Evolutionary conservation across 163 green algal genomes (phyloP), one percentile per base, ranked within the genome.

Genomic region (Chlamydomonas reinhardtii): DNA sequence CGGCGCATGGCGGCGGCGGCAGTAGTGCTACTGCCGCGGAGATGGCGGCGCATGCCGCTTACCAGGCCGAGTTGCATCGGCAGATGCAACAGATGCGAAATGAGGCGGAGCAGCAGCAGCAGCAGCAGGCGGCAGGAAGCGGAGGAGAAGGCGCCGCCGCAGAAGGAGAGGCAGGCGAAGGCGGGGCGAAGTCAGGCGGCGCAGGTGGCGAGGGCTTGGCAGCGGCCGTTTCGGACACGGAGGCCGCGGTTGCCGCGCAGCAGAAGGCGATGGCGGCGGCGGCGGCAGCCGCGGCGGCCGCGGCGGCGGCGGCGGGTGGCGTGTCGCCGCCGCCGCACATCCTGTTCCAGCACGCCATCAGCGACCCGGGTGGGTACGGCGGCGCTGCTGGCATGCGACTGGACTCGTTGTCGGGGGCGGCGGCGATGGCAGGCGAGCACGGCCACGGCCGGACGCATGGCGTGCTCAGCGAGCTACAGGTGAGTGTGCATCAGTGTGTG

Each of bases 301-400:
- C 43, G 72, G 72, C 35, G n/a, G 72, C 37, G 6, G 37, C 31
- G 20, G 9, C 56, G 32, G 61, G 68, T 9, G 31, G 56, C n/a
- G 22, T 62, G 61, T 39, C 61, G 61, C 35, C 34, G 14, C 64
- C 24, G 54, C 74, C 76, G 37, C 76, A 66, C 24, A 65, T 56
- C 22, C 62, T 83, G 61, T 83, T 83, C 64, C 76, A 84, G 15
- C 64, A 84, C 34, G 76, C 76, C 9, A 64, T 75, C 15, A 75
- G 64, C 68, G 76, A 84, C 64, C 64, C 76, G 22, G 76, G 76
- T 29, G 76, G 29, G n/a, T n/a, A n/a, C n/a, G n/a, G n/a, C n/a
- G n/a, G n/a, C n/a, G n/a, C n/a, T n/a, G n/a, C n/a, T n/a, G n/a
- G n/a, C 48, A 17, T 17, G 48, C 48, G 48, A 1, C 1, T 14